Percentiles rank a stretch among this genome's conserved stretches.
phyloP scores from a whole-genome alignment of 2,329 filamentous ascomycete species.

The Monilinia polystroma region DNA sequence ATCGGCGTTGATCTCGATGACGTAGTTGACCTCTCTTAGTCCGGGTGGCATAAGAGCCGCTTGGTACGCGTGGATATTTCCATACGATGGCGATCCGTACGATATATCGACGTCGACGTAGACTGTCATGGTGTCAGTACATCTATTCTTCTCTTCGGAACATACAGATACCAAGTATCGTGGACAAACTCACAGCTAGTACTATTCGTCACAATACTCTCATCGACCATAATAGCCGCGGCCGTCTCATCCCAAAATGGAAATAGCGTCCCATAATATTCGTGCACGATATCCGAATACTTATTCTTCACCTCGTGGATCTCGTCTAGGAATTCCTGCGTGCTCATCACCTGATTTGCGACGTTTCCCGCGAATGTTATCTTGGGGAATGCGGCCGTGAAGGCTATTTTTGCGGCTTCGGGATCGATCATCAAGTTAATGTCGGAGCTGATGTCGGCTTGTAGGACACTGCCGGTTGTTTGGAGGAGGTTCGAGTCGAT shows the following conservation, averaged over 20 bases:
- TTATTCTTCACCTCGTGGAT: conserved; percentile 42
- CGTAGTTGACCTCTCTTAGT: conserved; percentile 44
- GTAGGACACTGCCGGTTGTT: conserved; percentile 35
- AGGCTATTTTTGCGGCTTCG: conserved; percentile 50
- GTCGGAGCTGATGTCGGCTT: conserved; percentile 40
- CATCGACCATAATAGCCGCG: conserved; percentile 44
- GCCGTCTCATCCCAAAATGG: conserved; percentile 51
- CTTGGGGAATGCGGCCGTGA: conserved; percentile 49
- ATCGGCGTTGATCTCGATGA: conserved; percentile 43
- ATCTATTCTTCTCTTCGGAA: no score
- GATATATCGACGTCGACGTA: conserved; percentile 46
- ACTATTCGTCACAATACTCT: conserved; percentile 42
- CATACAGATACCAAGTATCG: no score
- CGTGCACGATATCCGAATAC: conserved; percentile 43
- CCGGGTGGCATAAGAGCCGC: conserved; percentile 42
- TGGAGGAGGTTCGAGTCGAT: conserved; percentile 46
- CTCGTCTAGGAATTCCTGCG: conserved; percentile 43
- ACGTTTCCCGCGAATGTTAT: conserved; percentile 49
- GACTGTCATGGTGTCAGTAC: conserved; percentile 31
- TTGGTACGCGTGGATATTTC: conserved; percentile 47
- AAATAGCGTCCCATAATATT: conserved; percentile 44
- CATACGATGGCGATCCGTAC: conserved; percentile 45
- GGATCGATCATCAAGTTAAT: conserved; percentile 54
- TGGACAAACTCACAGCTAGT: conserved; percentile 38
- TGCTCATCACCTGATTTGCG: conserved; percentile 49